Conservation (phyloP, 768 basidiomycete species). For the Agrocybe chaxingu region DNA sequence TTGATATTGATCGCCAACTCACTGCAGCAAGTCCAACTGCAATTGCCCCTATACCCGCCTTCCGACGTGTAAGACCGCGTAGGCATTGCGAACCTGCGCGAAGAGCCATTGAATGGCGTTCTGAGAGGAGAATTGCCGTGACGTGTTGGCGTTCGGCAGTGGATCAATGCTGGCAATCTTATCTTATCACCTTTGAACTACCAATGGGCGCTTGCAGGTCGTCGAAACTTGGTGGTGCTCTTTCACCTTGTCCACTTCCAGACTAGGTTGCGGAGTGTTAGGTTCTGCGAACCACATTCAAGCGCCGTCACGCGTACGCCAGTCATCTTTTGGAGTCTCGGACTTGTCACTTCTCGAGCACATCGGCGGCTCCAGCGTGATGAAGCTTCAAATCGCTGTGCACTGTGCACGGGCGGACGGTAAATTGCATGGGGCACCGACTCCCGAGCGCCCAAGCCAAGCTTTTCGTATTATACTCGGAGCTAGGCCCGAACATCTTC, state of each 20-base stretch:
- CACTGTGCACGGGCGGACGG: too few species aligned
- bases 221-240: background rate
- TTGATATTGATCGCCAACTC: slow-evolving; percentile 35
- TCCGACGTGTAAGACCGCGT: slow-evolving; percentile 19
- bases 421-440: too few species aligned
- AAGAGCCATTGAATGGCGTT: slow-evolving; percentile 25
- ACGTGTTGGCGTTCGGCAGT: slow-evolving; percentile 4
- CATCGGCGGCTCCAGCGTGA: too few species aligned
- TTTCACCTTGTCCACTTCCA: too few species aligned
- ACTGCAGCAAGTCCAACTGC: slow-evolving; percentile 38
- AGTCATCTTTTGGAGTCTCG: too few species aligned
- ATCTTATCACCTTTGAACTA: slow-evolving; percentile 22
- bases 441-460: too few species aligned
- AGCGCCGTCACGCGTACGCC: background rate
- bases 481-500: too few species aligned
- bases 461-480: too few species aligned
- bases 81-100: slow-evolving; percentile 23
- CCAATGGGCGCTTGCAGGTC: background rate
- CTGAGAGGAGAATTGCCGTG: background rate
- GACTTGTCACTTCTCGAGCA: too few species aligned
- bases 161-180: slow-evolving; percentile 16
- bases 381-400: too few species aligned
- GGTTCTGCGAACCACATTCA: background rate
- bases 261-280: too few species aligned
- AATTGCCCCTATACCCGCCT: slow-evolving; percentile 29